A percentile compares a stretch with the other conserved stretches of the same genome.
These are phyloP conservation scores for Candida maesae DNA, from an alignment of 805 yeast species.

Conservation along the genomic window DNA sequence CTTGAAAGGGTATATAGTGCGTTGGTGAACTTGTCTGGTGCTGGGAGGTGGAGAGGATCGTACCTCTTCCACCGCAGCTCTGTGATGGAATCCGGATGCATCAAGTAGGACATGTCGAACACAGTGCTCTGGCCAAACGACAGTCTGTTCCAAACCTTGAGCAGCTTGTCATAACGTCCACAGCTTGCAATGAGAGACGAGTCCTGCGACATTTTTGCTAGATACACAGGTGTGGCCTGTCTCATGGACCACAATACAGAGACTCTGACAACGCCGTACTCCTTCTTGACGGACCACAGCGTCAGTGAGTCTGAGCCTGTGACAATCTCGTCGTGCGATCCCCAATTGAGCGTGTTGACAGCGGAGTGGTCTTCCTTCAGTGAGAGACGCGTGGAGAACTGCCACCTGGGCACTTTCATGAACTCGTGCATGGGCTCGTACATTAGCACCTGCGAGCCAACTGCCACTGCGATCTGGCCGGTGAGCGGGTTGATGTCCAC, in stretches of 20 bases:
- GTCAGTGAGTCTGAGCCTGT: slow-evolving; percentile 55
- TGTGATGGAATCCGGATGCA: slow-evolving; percentile 59
- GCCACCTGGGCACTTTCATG: slow-evolving; percentile 45
- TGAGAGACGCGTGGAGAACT: slow-evolving; percentile 28
- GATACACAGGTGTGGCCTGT: slow-evolving; percentile 60
- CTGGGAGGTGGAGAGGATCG: slow-evolving; percentile 23
- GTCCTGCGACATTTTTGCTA: slow-evolving; percentile 60
- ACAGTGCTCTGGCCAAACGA: slow-evolving; percentile 58
- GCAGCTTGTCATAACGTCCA: slow-evolving; percentile 58
- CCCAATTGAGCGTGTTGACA: slow-evolving; percentile 52
- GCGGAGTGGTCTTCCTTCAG: slow-evolving; percentile 30
- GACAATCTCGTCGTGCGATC: slow-evolving; percentile 49
- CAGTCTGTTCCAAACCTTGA: slow-evolving; percentile 76
- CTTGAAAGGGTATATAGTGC: slow-evolving; percentile 62
- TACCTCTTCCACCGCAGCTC: slow-evolving; percentile 54
- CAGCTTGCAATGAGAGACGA: slow-evolving; percentile 63
- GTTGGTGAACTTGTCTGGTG: slow-evolving; percentile 39
- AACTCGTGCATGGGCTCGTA: slow-evolving; percentile 53
- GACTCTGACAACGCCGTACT: slow-evolving; percentile 38
- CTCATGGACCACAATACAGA: slow-evolving; percentile 35
- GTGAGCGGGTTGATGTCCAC: slow-evolving; percentile 58
- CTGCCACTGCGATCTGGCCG: slow-evolving; percentile 60
- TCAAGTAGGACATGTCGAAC: slow-evolving; percentile 65
- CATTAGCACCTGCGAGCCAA: slow-evolving; percentile 40
- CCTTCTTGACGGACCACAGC: slow-evolving; percentile 48